phyloP scores from a whole-genome alignment of 768 basidiomycete species.

The Lepiota subincarnata region DNA sequence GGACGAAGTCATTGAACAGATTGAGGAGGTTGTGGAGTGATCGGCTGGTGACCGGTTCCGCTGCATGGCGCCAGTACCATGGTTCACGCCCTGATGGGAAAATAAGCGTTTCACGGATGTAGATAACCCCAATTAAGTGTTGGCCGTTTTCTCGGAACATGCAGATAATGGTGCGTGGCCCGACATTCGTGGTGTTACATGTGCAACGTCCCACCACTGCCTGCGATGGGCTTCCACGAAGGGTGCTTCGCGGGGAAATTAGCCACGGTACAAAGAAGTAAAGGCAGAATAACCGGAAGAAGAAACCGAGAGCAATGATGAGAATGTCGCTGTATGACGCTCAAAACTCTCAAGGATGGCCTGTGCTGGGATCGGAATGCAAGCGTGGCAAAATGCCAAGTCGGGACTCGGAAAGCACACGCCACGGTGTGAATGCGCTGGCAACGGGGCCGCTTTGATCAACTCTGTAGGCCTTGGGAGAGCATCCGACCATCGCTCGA shows the following conservation, averaged over 20 bases:
- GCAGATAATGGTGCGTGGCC: background rate
- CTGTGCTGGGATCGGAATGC: conserved; percentile 6
- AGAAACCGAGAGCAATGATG: conserved; percentile 6
- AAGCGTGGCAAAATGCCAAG: conserved; percentile 15
- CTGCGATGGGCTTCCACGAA: conserved; percentile 11
- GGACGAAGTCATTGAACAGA: conserved; percentile 90
- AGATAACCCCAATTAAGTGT: conserved; percentile 18
- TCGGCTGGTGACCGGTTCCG: conserved; percentile 8
- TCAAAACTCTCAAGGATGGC: conserved; percentile 8
- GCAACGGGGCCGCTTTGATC: conserved; percentile 1
- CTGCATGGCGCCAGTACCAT: conserved; percentile 4
- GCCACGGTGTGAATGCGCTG: conserved; percentile 15
- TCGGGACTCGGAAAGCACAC: conserved; percentile 16
- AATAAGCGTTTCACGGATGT: conserved; percentile 12
- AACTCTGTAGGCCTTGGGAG: conserved; percentile 4
- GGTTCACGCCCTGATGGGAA: conserved; percentile 13
- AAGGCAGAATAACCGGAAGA: background rate
- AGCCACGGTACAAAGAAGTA: conserved; percentile 7
- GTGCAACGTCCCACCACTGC: conserved; percentile 9
- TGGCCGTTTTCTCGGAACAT: conserved; percentile 13
- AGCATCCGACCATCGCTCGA: background rate
- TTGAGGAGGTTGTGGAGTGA: conserved; percentile 70
- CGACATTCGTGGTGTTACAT: conserved; percentile 12
- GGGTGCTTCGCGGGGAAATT: conserved; percentile 2
- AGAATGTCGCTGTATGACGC: conserved; percentile 4